A percentile compares a stretch with the other conserved stretches of the same genome.
phyloP scores from a whole-genome alignment of 257 asterid species.

The Penstemon barbatus region DNA sequence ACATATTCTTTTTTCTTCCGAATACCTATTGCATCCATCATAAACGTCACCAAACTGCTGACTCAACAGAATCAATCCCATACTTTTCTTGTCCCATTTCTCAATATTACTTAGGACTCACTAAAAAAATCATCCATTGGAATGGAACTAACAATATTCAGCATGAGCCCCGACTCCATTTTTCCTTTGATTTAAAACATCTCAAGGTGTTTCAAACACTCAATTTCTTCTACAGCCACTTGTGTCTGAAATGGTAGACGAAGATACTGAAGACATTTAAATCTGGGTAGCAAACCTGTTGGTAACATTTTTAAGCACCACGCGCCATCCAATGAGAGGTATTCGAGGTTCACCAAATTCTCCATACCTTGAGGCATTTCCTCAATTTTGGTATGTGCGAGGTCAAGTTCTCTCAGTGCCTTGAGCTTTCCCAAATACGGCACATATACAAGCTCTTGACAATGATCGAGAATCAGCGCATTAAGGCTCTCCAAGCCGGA shows the following conservation, averaged over 20 bases:
- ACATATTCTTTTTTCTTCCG: too few relatives aligned
- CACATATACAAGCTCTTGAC: background rate
- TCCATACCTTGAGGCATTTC: constrained; percentile 22
- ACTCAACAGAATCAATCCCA: too few relatives aligned
- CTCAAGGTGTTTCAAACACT: background rate
- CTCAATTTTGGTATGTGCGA: background rate
- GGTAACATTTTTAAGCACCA: background rate
- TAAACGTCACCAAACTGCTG: too few relatives aligned
- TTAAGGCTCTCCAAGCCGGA: too few relatives aligned
- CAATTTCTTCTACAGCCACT: too few relatives aligned
- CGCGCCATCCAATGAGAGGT: background rate
- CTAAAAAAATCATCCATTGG: too few relatives aligned
- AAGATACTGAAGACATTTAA: constrained; percentile 10
- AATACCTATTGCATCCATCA: too few relatives aligned
- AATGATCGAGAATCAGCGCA: background rate
- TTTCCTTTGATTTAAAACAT: background rate
- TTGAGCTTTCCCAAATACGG: background rate
- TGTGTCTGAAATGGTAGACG: background rate
- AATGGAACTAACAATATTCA: too few relatives aligned
- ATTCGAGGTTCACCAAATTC: background rate
- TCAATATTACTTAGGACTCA: too few relatives aligned
- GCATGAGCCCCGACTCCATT: too few relatives aligned
- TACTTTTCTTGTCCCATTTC: too few relatives aligned
- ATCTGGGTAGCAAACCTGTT: background rate
- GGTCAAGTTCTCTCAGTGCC: constrained; percentile 21